These are phyloP conservation scores for Polymyxa betae DNA, from an alignment of 208 protist species.

Conservation along the genomic window DNA sequence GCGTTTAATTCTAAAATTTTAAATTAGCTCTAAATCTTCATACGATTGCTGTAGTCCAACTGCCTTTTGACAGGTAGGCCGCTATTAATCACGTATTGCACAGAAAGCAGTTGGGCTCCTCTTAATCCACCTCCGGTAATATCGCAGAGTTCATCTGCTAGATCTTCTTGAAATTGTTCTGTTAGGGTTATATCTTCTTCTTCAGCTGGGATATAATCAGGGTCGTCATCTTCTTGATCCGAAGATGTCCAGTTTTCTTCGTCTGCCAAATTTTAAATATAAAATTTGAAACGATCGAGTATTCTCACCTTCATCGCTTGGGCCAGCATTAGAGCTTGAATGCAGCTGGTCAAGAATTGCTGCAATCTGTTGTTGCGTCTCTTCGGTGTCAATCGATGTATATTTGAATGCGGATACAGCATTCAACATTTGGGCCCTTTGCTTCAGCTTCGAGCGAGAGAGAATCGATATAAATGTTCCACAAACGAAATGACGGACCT, in stretches of 20 bases:
- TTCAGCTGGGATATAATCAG: constrained; percentile 14
- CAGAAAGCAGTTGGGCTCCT: not conserved
- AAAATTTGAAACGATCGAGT: not conserved
- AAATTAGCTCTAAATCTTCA: too few relatives aligned
- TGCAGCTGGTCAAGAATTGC: constrained; percentile 3
- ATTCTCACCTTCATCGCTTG: not conserved
- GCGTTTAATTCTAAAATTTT: too few relatives aligned
- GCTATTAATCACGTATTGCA: not conserved
- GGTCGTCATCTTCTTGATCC: constrained; percentile 50
- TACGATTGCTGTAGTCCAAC: too few relatives aligned
- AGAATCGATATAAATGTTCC: constrained; percentile 28
- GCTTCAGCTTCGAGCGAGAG: not conserved
- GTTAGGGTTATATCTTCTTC: constrained; percentile 38
- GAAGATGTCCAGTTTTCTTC: not conserved
- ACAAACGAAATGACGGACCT: constrained; percentile 49
- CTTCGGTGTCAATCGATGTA: not conserved
- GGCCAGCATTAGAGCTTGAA: not conserved
- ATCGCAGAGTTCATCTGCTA: constrained; percentile 1
- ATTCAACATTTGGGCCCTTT: not conserved
- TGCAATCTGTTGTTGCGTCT: not conserved
- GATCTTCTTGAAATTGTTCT: constrained; percentile 27
- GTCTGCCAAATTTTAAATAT: not conserved
- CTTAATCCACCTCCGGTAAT: not conserved
- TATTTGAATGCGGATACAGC: not conserved
- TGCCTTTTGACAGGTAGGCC: too few relatives aligned